Evolutionary conservation across 495 filamentous ascomycete genomes (phyloP).

Genomic region (Lophiotrema nucula): DNA sequence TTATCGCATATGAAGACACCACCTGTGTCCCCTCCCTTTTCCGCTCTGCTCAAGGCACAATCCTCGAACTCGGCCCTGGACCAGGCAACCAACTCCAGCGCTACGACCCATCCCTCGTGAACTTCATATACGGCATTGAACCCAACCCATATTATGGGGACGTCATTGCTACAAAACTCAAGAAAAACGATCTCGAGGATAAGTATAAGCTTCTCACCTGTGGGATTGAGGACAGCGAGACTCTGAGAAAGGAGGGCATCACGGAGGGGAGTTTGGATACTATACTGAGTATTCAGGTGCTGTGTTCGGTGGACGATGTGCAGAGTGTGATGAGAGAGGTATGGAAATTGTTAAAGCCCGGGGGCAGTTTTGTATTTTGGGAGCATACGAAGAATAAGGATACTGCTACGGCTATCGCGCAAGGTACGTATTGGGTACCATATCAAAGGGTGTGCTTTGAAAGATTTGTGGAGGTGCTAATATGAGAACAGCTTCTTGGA

Average conservation of each 20-base stretch:
- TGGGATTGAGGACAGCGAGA: constrained; percentile 45
- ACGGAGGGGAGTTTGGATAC: no score
- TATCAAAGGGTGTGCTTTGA: no score
- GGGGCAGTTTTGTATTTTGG: no score
- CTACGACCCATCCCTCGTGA: constrained; percentile 41
- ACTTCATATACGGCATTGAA: constrained; percentile 48
- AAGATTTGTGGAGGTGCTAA: no score
- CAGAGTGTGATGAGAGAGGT: no score
- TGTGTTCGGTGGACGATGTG: no score
- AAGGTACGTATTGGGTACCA: no score
- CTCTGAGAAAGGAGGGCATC: constrained; percentile 41
- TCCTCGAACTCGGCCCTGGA: constrained; percentile 54
- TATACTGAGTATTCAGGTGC: no score
- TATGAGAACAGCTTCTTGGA: no score
- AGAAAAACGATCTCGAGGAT: constrained; percentile 37
- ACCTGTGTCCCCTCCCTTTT: constrained; percentile 48
- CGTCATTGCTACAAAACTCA: constrained; percentile 31
- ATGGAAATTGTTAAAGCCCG: no score
- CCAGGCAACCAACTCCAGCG: constrained; percentile 49
- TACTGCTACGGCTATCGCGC: no score
- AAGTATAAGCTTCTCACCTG: constrained; percentile 44
- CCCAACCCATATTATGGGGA: constrained; percentile 41
- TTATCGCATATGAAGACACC: constrained; percentile 46
- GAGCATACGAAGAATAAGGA: no score
- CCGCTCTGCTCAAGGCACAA: constrained; percentile 38